A percentile compares a stretch with the other conserved stretches of the same genome.
These are phyloP conservation scores for Carex arenaria DNA, from an alignment of 202 grass and related monocot genomes.

Conservation along the genomic window DNA sequence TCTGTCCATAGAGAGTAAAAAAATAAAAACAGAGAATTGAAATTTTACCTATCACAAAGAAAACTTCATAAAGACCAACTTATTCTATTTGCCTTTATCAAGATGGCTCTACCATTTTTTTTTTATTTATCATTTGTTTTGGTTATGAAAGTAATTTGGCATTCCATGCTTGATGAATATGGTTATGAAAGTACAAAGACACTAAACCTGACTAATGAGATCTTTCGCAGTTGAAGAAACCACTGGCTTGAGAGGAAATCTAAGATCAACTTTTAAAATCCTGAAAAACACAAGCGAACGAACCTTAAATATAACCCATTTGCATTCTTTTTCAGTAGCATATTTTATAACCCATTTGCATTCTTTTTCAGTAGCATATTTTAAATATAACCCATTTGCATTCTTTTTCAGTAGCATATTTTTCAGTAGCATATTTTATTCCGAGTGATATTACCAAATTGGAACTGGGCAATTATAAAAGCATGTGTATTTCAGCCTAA, in stretches of 20 bases:
- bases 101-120: neutral
- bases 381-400: neutral
- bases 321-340: neutral
- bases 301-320: neutral
- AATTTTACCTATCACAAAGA: neutral
- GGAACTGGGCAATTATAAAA: neutral
- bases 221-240: conserved; percentile 75
- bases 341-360: neutral
- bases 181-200: neutral
- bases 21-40: neutral
- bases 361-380: neutral
- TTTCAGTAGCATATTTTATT: neutral
- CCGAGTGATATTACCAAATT: neutral
- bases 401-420: neutral
- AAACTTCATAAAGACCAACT: neutral
- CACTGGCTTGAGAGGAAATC: conserved; percentile 66
- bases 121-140: neutral
- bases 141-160: neutral
- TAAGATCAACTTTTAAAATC: conserved; percentile 91
- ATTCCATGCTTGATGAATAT: neutral
- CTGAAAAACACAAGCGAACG: conserved; percentile 27
- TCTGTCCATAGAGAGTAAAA: conserved; percentile 30
- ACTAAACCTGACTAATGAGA: conserved; percentile 64
- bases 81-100: neutral
- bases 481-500: neutral